These are phyloP conservation scores for Penicillium sp. DNA, from an alignment of 2,329 filamentous ascomycete genomes.

Conservation along the genomic window DNA sequence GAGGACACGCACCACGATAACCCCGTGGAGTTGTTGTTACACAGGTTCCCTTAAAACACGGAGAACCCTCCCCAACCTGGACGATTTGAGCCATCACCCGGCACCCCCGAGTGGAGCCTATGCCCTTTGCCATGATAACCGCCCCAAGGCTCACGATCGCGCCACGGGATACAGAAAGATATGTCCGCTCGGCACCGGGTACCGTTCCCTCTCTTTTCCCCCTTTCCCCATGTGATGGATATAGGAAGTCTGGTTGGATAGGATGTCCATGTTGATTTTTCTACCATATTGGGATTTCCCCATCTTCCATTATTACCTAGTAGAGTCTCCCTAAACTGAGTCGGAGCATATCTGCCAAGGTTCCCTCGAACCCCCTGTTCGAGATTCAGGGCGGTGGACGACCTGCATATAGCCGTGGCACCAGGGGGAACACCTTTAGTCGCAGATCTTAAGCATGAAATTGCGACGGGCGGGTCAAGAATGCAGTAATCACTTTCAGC, in stretches of 20 bases:
- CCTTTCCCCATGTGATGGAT: constrained; percentile 6
- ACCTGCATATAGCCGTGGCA: constrained; percentile 17
- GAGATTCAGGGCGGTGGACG: constrained; percentile 6
- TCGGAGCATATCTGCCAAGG: background rate
- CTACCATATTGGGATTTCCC: too few relatives aligned
- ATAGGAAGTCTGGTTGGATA: constrained; percentile 9
- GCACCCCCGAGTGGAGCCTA: background rate
- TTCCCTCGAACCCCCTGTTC: constrained; percentile 2
- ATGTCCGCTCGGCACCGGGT: constrained; percentile 15
- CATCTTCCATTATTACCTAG: too few relatives aligned
- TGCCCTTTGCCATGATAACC: constrained; percentile 5
- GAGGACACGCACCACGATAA: background rate
- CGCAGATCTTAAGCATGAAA: constrained; percentile 21
- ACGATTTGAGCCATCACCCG: background rate
- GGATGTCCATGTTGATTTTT: too few relatives aligned
- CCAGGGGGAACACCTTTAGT: constrained; percentile 17
- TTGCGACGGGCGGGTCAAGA: background rate
- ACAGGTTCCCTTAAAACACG: constrained; percentile 10
- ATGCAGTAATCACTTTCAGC: background rate
- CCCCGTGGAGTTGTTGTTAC: background rate
- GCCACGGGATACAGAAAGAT: constrained; percentile 19
- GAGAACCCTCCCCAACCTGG: background rate
- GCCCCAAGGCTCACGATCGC: constrained; percentile 8
- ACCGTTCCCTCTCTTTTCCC: background rate
- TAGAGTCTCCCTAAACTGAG: background rate